phyloP scores from a whole-genome alignment of 495 filamentous ascomycete genomes.

The Hypomontagnella submonticulosa region DNA sequence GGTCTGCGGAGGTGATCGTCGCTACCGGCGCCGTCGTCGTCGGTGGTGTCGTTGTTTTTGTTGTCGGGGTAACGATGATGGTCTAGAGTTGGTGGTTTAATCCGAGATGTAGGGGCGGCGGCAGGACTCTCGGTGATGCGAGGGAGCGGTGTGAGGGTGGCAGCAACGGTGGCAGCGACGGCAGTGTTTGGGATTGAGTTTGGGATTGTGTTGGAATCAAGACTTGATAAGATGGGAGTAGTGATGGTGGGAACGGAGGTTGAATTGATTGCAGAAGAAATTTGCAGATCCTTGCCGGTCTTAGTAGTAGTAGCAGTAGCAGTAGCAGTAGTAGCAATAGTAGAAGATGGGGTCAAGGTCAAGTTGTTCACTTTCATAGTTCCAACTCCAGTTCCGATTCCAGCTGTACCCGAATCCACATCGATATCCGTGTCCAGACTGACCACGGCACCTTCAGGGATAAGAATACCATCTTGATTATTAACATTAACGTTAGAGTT shows the following conservation, averaged over 20 bases:
- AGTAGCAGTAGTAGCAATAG: conserved; percentile 9
- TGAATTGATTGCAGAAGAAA: conserved; percentile 41
- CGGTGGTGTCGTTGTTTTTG: conserved; percentile 11
- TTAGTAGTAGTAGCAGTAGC: conserved; percentile 17
- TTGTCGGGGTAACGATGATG: conserved; percentile 7
- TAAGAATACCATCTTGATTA: background rate
- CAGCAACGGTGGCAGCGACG: conserved; percentile 20
- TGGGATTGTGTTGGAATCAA: conserved; percentile 11
- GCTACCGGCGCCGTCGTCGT: conserved; percentile 4
- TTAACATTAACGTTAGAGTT: conserved; percentile 18
- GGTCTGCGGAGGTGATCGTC: conserved; percentile 23
- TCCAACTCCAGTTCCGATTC: background rate
- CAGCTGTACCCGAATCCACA: background rate
- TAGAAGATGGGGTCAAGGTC: conserved; percentile 16
- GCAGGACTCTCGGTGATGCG: conserved; percentile 42
- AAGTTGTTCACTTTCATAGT: background rate
- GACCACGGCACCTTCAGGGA: background rate
- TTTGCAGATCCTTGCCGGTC: conserved; percentile 38
- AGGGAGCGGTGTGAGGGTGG: conserved; percentile 31
- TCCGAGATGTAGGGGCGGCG: conserved; percentile 16
- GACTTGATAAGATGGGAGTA: conserved; percentile 14
- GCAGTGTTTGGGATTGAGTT: conserved; percentile 3
- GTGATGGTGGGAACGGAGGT: conserved; percentile 28
- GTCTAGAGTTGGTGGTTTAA: conserved; percentile 17
- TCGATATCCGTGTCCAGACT: background rate